Evolutionary conservation across 2,329 filamentous ascomycete genomes (phyloP).

Genomic region (Aureobasidium sp.): DNA sequence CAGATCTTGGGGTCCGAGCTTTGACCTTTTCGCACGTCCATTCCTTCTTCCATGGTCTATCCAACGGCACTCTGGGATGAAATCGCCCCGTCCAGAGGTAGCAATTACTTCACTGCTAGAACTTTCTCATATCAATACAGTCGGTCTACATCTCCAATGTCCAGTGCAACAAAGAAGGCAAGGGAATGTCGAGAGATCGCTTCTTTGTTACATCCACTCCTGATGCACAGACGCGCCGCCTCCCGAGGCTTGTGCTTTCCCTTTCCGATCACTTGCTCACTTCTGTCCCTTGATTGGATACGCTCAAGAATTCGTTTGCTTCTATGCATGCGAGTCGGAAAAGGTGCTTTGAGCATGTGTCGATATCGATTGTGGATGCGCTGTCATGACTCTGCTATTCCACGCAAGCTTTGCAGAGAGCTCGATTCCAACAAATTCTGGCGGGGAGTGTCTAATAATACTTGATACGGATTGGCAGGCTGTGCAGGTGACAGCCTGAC

Average conservation of each 20-base stretch:
- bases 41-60: not conserved
- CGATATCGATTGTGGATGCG: not conserved
- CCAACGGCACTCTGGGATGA: too few species aligned
- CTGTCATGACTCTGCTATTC: not conserved
- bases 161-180: not conserved
- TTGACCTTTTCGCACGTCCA: not conserved
- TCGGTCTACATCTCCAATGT: not conserved
- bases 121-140: not conserved
- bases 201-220: constrained; percentile 5
- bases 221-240: constrained; percentile 9
- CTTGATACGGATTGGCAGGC: not conserved
- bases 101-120: not conserved
- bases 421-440: too few species aligned
- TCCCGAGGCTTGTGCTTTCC: constrained; percentile 5
- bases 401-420: too few species aligned
- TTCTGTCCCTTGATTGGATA: not conserved
- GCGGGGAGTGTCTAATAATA: too few species aligned
- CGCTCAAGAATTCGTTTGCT: not conserved
- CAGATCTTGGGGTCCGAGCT: not conserved
- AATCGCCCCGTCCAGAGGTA: not conserved
- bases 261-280: not conserved
- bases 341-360: not conserved
- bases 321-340: not conserved
- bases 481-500: not conserved
- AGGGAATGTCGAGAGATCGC: not conserved